Percentiles rank a stretch among this genome's conserved stretches.
phyloP scores from a whole-genome alignment of 2,329 filamentous ascomycete species.

The Alternaria brassicicola region DNA sequence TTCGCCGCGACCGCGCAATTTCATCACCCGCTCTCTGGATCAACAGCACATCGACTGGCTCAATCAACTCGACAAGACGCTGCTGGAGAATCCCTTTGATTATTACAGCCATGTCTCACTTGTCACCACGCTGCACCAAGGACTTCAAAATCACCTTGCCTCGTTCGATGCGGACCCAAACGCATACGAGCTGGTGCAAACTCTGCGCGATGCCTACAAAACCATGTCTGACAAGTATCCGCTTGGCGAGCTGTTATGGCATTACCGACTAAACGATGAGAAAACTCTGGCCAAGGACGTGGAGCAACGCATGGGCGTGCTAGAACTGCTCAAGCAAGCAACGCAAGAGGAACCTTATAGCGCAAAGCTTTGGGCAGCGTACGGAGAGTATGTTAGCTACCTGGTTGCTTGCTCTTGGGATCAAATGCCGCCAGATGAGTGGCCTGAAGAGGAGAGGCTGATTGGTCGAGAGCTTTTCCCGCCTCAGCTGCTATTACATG shows the following conservation, averaged over 20 bases:
- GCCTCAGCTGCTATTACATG: constrained; percentile 67
- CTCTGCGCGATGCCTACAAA: constrained; percentile 59
- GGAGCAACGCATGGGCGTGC: constrained; percentile 70
- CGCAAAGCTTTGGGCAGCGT: constrained; percentile 74
- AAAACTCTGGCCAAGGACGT: constrained; percentile 65
- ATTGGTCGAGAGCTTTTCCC: constrained; percentile 75
- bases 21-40: constrained; percentile 52
- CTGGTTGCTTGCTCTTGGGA: constrained; percentile 70
- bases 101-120: constrained; percentile 57
- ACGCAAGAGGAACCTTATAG: constrained; percentile 75
- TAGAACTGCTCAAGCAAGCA: constrained; percentile 75
- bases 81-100: constrained; percentile 56
- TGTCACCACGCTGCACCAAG: constrained; percentile 57
- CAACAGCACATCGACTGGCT: constrained; percentile 53
- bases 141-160: constrained; percentile 51
- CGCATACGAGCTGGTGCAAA: constrained; percentile 53
- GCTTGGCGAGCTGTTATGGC: constrained; percentile 77
- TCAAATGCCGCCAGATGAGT: constrained; percentile 52
- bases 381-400: constrained; percentile 78
- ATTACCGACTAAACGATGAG: constrained; percentile 77
- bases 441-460: constrained; percentile 70
- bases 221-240: constrained; percentile 69
- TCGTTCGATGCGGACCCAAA: constrained; percentile 45
- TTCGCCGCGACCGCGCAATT: constrained; percentile 52
- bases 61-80: constrained; percentile 51